Base-by-base conservation (phyloP, 805 yeast species). In the Ogataea sp. region DNA sequence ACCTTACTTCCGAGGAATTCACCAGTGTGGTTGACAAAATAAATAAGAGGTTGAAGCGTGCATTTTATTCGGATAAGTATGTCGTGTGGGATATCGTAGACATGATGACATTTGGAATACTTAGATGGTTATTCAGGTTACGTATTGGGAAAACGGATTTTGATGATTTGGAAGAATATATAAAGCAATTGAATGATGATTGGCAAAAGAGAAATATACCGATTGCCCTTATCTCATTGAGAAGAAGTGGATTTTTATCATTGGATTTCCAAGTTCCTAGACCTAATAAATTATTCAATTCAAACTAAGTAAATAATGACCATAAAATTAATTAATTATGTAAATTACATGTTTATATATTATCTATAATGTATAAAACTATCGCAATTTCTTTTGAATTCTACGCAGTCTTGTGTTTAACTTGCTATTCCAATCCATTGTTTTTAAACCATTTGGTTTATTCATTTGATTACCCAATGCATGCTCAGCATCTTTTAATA, bases 191-290 rank as follows among this genome's bases (percentile, higher is more conserved):
- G 14, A 73, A 73, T 42, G 34, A 37, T 3, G 37, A 32, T 4
- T 47, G 55, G 3, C 29, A 43, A 6, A 47, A 53, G 28, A 39
- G 42, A 20, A 43, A 41, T 4, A 44, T 51, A 29, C 60, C 57
- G 11, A 50, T 74, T 14, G 47, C 50, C 24, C 43, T 81, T 9
- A 64, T 80, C 1, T 64, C 73, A 5, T 83, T 83, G 1, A 50
- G 70, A 37, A 52, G 64, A 38, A 63, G 73, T 24, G 86, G 77
- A 1, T 79, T 69, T 52, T 55, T 79, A 6, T 73, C 82, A 13
- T 55, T 74, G 46, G 85, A 79, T 51, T 67, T 76, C 43, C 68
- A 71, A 46, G 59, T 78, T 3, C 77, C 79, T 1, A 59, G 47
- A 36, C 75, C 75, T 11, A 31, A 8, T 4, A n/a, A 7, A 14